Conservation (phyloP, 1,139 yeast genomes). For the Meyerozyma smithsonii region DNA sequence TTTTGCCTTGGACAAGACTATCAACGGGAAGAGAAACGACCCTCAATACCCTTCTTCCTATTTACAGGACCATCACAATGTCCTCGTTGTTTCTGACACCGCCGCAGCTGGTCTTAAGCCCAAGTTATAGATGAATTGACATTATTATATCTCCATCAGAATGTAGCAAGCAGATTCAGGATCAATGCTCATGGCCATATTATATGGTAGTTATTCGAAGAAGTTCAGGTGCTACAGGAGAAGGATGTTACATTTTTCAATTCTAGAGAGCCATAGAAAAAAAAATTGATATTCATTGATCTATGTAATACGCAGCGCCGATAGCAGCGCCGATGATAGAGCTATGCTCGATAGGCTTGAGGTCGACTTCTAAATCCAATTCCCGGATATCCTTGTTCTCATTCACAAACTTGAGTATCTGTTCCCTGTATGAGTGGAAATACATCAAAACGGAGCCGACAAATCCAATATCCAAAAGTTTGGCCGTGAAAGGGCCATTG, state of each 20-base stretch:
- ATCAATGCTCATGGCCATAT: too few relatives aligned
- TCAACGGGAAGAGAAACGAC: slow-evolving; percentile 32
- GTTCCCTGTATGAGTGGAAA: slow-evolving; percentile 30
- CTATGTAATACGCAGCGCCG: slow-evolving; percentile 37
- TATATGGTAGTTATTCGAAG: too few relatives aligned
- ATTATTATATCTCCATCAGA: too few relatives aligned
- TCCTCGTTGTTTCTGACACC: slow-evolving; percentile 43
- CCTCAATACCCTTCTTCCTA: slow-evolving; percentile 42
- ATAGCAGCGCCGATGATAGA: slow-evolving; percentile 47
- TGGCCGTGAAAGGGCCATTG: slow-evolving; percentile 16
- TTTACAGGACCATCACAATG: slow-evolving; percentile 43
- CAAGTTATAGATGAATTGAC: slow-evolving; percentile 20
- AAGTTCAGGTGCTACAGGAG: too few relatives aligned
- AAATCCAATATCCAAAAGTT: slow-evolving; percentile 28
- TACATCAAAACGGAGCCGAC: slow-evolving; percentile 41
- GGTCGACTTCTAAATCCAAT: slow-evolving; percentile 30
- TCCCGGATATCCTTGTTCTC: slow-evolving; percentile 22
- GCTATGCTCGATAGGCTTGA: slow-evolving; percentile 37
- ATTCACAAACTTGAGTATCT: slow-evolving; percentile 28
- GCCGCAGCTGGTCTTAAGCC: slow-evolving; percentile 37
- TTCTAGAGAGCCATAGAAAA: too few relatives aligned
- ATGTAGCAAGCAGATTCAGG: too few relatives aligned
- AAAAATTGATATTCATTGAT: background rate
- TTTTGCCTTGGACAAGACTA: slow-evolving; percentile 41
- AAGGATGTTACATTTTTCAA: too few relatives aligned